phyloP scores from a whole-genome alignment of 352 stramenopile species.

The Globisporangium carolinianum region DNA sequence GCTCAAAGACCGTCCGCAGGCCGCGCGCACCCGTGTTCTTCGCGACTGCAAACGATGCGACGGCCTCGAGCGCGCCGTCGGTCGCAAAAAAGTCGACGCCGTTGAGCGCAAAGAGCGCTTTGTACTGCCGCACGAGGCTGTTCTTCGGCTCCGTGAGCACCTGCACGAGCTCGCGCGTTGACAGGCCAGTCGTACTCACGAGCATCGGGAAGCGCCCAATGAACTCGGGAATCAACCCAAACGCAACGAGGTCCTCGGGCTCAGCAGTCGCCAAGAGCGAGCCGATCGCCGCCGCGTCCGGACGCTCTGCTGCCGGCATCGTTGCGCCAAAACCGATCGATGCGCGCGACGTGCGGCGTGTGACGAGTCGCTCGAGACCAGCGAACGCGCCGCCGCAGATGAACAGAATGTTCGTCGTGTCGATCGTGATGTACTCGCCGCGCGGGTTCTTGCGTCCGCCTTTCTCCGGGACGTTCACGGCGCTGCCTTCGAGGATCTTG shows the following conservation, averaged over 20 bases:
- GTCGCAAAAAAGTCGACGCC: constrained; percentile 96
- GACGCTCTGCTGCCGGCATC: constrained; percentile 77
- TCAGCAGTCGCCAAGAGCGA: constrained; percentile 91
- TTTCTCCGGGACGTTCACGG: constrained; percentile 97
- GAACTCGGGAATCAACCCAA: constrained; percentile 98
- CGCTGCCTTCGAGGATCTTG: constrained; percentile 98
- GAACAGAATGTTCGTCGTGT: constrained; percentile 99
- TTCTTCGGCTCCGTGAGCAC: constrained; percentile 98
- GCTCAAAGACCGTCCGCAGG: constrained; percentile 93
- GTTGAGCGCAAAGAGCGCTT: constrained; percentile 94
- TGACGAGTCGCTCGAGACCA: constrained; percentile 93
- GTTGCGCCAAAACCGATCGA: constrained; percentile 97
- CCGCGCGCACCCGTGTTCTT: constrained; percentile 96
- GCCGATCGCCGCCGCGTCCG: constrained; percentile 82
- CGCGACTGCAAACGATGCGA: constrained; percentile 89
- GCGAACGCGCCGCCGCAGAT: constrained; percentile 97
- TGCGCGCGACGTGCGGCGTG: constrained; percentile 86
- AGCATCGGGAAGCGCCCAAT: constrained; percentile 97
- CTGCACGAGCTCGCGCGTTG: constrained; percentile 89
- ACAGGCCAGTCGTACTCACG: constrained; percentile 91
- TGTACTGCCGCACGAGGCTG: constrained; percentile 97
- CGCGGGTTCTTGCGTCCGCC: constrained; percentile 94
- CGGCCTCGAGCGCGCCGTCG: constrained; percentile 90
- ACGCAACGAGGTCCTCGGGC: constrained; percentile 95
- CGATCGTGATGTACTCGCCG: constrained; percentile 96